Evolutionary conservation across 1,139 yeast genomes (phyloP).

Genomic region (Lodderomyces oxycetoniae): DNA sequence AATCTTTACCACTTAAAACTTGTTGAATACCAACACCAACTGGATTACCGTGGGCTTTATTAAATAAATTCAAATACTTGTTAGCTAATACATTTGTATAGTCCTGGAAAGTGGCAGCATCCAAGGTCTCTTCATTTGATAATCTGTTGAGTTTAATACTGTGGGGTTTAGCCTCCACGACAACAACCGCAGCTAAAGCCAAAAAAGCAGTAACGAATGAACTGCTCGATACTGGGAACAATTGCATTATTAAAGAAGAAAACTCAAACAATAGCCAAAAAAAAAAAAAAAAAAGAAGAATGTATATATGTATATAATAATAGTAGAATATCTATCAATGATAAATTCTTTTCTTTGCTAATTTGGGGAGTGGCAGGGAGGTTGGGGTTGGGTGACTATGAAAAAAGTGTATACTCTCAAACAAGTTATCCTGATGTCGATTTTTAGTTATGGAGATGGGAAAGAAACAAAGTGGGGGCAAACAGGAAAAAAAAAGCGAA

Average conservation of each 20-base stretch:
- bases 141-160: slow-evolving; percentile 61
- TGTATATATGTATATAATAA: background rate
- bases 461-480: too few relatives aligned
- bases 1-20: slow-evolving; percentile 6
- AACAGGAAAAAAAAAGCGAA: too few relatives aligned
- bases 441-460: too few relatives aligned
- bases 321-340: too few relatives aligned
- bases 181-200: slow-evolving; percentile 32
- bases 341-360: too few relatives aligned
- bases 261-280: background rate
- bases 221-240: slow-evolving; percentile 29
- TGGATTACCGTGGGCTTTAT: slow-evolving; percentile 31
- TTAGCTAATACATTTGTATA: slow-evolving; percentile 68
- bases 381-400: too few relatives aligned
- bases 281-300: background rate
- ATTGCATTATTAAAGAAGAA: slow-evolving; percentile 25
- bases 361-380: too few relatives aligned
- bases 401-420: too few relatives aligned
- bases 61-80: slow-evolving; percentile 61
- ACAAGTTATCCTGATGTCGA: too few relatives aligned
- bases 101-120: slow-evolving; percentile 55
- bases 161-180: slow-evolving; percentile 57
- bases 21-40: slow-evolving; percentile 16
- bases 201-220: slow-evolving; percentile 53
- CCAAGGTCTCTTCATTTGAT: slow-evolving; percentile 56